Base-by-base conservation (phyloP, 2,329 filamentous ascomycete genomes). In the Penicillium verrucosum region DNA sequence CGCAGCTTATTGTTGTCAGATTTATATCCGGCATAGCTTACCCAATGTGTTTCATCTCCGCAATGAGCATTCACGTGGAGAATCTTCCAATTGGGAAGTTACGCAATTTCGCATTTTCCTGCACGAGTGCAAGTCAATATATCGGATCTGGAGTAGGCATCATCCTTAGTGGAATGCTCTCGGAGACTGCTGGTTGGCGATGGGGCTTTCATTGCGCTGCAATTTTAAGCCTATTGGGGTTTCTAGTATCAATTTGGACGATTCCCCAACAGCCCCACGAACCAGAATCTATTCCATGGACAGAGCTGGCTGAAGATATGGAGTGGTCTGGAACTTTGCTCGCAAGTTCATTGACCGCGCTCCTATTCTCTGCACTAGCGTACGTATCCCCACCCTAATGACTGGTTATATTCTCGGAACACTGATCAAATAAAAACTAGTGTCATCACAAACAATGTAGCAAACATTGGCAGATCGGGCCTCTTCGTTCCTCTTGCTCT, bases 101-200 rank as follows among this genome's bases (percentile, higher is more conserved):
- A 36, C 71, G 81, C 12, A 81, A 83, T 58, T 72, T 81, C 29
- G 80, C 77, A 1, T 82, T 82, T 61, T 77, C 79, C 0, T 73
- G 73, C 10, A 72, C 82, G 58, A 80, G 81, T 1, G 73, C 74
- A 27, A 75, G 75, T 14, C 79, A 81, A 51, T 80, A 80, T 0
- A 60, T 82, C 21, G 81, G 81, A 0, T 82, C 80, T 58, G 75
- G 72, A 0, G 54, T 81, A 1, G 81, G 81, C 0, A 69, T 83
- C 3, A 71, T 77, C 5, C 66, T 82, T 5, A 79, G 80, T 29
- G 81, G 81, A 54, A 59, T 82, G 0, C 73, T 82, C 32, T 68
- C 75, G 1, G 72, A 80, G 32, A 74, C 70, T 0, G 73, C 79
- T 27, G 77, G 77, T 7, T 82, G 80, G 80, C 66, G 78, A 44